phyloP scores from a whole-genome alignment of 768 basidiomycete genomes.

The Macrolepiota fuliginosa region DNA sequence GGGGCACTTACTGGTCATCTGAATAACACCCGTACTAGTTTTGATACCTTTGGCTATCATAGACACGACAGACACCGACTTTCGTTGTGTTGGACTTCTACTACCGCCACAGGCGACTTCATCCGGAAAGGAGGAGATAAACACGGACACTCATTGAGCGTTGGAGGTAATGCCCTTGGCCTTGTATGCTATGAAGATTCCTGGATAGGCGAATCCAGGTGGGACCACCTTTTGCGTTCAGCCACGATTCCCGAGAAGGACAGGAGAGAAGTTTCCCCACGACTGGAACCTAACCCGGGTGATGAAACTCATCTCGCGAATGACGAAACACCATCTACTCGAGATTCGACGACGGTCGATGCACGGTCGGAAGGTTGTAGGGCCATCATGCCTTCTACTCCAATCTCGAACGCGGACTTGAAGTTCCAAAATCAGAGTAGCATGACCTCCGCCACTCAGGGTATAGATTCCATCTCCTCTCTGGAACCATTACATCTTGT shows the following conservation, averaged over 20 bases:
- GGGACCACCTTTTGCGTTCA: not conserved
- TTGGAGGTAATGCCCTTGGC: not conserved
- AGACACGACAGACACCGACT: not conserved
- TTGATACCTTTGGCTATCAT: not conserved
- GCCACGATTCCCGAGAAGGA: not conserved
- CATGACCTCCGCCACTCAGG: not conserved
- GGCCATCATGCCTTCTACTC: not conserved
- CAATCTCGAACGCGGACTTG: not conserved
- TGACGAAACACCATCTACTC: not conserved
- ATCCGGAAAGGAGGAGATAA: not conserved
- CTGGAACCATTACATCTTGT: not conserved
- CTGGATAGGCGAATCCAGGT: slow-evolving; percentile 4
- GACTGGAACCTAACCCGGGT: not conserved
- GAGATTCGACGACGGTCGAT: not conserved
- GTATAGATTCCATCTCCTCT: slow-evolving; percentile 6
- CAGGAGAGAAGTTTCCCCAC: not conserved
- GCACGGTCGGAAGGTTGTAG: not conserved
- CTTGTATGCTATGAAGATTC: not conserved
- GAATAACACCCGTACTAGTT: not conserved
- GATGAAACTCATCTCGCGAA: not conserved
- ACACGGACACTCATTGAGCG: not conserved
- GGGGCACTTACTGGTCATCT: not conserved
- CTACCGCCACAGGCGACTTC: not conserved
- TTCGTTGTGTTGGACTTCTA: not conserved
- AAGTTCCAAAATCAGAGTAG: not conserved